Evolutionary conservation across 169 alveolate species (phyloP).

Genomic region (Plasmodium adleri): DNA sequence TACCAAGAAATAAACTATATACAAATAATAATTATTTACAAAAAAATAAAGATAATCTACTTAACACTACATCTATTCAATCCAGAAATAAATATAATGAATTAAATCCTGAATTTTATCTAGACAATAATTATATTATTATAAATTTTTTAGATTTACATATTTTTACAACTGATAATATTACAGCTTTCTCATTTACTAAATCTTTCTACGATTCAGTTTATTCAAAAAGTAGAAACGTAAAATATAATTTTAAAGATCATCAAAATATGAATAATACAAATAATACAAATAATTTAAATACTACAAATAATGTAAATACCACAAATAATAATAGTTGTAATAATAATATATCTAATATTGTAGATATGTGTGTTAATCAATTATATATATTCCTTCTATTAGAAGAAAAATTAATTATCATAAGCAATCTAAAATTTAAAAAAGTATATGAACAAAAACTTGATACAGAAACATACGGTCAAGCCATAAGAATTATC

Average conservation of each 20-base stretch:
- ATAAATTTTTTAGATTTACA: slow-evolving; percentile 67
- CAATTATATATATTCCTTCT: slow-evolving; percentile 50
- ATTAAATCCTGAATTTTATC: slow-evolving; percentile 22
- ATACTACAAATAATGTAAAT: neutral
- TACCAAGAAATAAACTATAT: slow-evolving; percentile 20
- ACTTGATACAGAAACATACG: slow-evolving; percentile 64
- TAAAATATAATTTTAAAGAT: neutral
- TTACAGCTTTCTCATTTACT: slow-evolving; percentile 33
- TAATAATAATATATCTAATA: slow-evolving; percentile 27
- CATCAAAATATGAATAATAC: neutral
- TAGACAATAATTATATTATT: slow-evolving; percentile 58
- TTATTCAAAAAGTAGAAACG: slow-evolving; percentile 2
- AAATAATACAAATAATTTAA: neutral
- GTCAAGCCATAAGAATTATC: slow-evolving; percentile 56
- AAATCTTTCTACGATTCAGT: slow-evolving; percentile 59
- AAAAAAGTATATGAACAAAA: slow-evolving; percentile 72
- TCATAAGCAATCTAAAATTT: slow-evolving; percentile 33
- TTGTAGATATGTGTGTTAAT: slow-evolving; percentile 71
- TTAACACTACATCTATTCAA: neutral
- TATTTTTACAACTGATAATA: slow-evolving; percentile 65
- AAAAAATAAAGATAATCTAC: neutral
- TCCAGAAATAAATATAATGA: neutral
- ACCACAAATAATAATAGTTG: neutral
- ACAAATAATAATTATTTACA: slow-evolving; percentile 13
- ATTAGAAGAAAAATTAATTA: slow-evolving; percentile 73